Percentiles rank a stretch among this genome's conserved stretches.
Conservation (phyloP, 1,284 basidiomycete species). For the Papiliotrema fonsecae region DNA sequence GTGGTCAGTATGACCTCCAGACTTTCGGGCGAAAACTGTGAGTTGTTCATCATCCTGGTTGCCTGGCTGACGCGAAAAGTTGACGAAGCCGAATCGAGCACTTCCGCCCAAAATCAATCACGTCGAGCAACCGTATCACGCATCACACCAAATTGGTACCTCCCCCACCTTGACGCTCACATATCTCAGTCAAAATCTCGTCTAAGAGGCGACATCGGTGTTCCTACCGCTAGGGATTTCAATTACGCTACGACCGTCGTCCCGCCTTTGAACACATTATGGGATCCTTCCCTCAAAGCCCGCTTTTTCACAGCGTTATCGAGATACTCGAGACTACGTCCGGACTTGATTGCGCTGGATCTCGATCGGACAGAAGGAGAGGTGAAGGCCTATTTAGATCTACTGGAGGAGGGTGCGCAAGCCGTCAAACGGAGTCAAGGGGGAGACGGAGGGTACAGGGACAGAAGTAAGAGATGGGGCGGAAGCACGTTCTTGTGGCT, state of each 20-base stretch:
- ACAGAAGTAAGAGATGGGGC: not conserved
- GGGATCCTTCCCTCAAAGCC: conserved; percentile 63
- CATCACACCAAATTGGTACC: not conserved
- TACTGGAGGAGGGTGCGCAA: conserved; percentile 44
- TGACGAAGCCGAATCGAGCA: too few relatives aligned
- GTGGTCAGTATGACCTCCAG: too few relatives aligned
- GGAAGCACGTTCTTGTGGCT: not conserved
- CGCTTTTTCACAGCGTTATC: conserved; percentile 63
- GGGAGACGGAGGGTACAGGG: too few relatives aligned
- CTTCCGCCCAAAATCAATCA: too few relatives aligned
- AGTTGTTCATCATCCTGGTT: too few relatives aligned
- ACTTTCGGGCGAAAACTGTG: too few relatives aligned
- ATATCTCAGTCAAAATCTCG: not conserved
- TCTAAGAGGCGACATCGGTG: not conserved
- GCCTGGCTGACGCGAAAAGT: too few relatives aligned
- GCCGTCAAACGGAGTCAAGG: conserved; percentile 10
- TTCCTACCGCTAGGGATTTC: not conserved
- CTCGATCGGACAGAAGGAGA: conserved; percentile 58
- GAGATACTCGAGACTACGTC: conserved; percentile 61
- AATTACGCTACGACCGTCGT: not conserved
- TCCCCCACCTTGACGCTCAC: not conserved
- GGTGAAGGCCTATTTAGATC: conserved; percentile 58
- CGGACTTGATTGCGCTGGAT: conserved; percentile 63
- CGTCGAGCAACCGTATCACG: not conserved
- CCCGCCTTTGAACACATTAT: conserved; percentile 52